phyloP scores from a whole-genome alignment of 176 grass and related monocot species.

The Cenchrus fungigraminus region DNA sequence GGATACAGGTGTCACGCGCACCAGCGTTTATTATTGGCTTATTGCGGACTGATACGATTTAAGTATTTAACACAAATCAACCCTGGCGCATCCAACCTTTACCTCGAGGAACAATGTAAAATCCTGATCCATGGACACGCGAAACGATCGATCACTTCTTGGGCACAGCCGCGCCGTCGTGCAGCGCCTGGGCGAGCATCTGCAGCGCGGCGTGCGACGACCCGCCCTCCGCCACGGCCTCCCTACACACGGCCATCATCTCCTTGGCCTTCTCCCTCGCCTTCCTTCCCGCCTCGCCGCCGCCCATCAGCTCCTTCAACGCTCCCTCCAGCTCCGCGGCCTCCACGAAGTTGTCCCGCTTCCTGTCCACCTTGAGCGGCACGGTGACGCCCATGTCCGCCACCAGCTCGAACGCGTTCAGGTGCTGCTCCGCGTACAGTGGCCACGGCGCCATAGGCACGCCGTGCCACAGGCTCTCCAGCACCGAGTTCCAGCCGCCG shows the following conservation, averaged over 20 bases:
- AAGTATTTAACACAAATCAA: too few species aligned
- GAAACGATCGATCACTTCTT: conserved; percentile 1
- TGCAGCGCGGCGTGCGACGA: conserved; percentile 48
- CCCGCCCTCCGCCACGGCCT: conserved; percentile 50
- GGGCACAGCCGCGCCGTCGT: not conserved
- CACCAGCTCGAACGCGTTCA: conserved; percentile 66
- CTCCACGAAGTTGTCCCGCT: conserved; percentile 57
- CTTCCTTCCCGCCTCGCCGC: conserved; percentile 49
- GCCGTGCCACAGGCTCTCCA: conserved; percentile 67
- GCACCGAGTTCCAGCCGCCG: conserved; percentile 64
- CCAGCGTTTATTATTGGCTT: not conserved
- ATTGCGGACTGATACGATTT: not conserved
- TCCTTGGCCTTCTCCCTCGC: conserved; percentile 47
- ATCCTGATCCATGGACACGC: not conserved
- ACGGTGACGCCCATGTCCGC: conserved; percentile 62
- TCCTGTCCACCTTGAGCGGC: conserved; percentile 43
- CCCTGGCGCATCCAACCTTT: too few species aligned
- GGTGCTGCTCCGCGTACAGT: conserved; percentile 70
- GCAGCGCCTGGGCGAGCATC: conserved; percentile 47
- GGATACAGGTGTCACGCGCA: too few species aligned
- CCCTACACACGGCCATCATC: conserved; percentile 53
- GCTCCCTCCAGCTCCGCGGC: conserved; percentile 55
- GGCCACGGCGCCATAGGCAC: conserved; percentile 59
- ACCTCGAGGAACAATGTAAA: too few species aligned
- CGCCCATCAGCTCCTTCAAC: conserved; percentile 47